Evolutionary conservation across 73 alveolate species (phyloP).

Genomic region (Blepharisma stoltei): DNA sequence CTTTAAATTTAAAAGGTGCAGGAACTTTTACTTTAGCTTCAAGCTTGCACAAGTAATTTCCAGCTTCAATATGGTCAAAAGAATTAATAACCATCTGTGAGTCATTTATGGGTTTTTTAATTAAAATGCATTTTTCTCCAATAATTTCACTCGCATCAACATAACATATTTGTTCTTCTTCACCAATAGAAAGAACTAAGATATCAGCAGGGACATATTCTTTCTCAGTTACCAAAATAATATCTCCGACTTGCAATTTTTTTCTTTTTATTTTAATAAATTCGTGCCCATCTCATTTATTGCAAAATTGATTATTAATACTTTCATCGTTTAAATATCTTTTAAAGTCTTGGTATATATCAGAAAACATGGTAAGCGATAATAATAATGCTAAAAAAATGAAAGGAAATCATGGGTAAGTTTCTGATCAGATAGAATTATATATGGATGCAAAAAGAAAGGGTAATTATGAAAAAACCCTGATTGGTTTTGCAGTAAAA

Average conservation of each 20-base stretch:
- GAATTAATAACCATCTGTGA: conserved; percentile 1
- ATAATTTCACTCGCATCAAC: conserved; percentile 8
- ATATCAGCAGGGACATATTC: conserved; percentile 31
- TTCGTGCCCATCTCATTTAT: not conserved
- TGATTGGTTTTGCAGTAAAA: too few relatives aligned
- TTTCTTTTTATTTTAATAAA: not conserved
- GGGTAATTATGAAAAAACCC: too few relatives aligned
- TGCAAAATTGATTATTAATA: not conserved
- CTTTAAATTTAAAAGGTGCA: conserved; percentile 1
- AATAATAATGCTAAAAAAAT: too few relatives aligned
- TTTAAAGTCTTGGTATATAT: too few relatives aligned
- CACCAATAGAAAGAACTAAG: conserved; percentile 1
- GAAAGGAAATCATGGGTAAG: too few relatives aligned
- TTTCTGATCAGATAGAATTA: too few relatives aligned
- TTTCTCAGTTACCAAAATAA: not conserved
- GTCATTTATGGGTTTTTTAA: conserved; percentile 1
- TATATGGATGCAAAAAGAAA: too few relatives aligned
- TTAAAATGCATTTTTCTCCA: not conserved
- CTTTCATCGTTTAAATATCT: too few relatives aligned
- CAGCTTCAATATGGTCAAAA: not conserved
- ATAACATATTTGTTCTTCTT: conserved; percentile 21
- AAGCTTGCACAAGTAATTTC: not conserved
- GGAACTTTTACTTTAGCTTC: not conserved
- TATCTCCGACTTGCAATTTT: conserved; percentile 24
- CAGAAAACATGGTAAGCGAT: too few relatives aligned